phyloP scores from a whole-genome alignment of 306 rosid genomes.

The Cicer judaicum region DNA sequence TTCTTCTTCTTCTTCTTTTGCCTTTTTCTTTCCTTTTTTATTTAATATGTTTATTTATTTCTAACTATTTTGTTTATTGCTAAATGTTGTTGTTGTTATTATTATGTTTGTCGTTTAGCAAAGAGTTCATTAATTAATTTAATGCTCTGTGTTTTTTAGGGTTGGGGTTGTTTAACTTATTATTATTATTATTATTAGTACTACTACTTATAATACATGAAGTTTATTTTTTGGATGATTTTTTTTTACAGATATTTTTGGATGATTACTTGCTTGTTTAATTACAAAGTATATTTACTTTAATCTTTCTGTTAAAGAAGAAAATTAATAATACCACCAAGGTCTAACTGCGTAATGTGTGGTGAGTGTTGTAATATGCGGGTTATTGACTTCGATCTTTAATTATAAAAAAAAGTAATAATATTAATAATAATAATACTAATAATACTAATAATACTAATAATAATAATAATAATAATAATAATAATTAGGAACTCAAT shows the following conservation, averaged over 20 bases:
- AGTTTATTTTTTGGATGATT: slow-evolving; percentile 1
- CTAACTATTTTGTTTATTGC: not conserved
- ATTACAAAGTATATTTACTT: slow-evolving; percentile 31
- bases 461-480: not conserved
- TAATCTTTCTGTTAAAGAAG: not conserved
- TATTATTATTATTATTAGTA: not conserved
- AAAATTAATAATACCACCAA: not conserved
- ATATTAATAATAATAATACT: no score
- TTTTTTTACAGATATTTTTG: not conserved
- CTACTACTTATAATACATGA: not conserved
- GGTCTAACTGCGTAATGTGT: no score
- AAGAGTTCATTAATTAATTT: slow-evolving; percentile 33
- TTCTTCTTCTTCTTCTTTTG: not conserved
- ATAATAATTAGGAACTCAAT: not conserved
- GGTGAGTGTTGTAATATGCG: no score
- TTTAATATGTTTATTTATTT: slow-evolving; percentile 36
- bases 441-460: no score
- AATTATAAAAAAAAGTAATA: no score
- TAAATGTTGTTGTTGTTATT: slow-evolving; percentile 9
- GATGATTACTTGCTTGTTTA: slow-evolving; percentile 37
- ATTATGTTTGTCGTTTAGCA: slow-evolving; percentile 42
- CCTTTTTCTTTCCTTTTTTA: not conserved
- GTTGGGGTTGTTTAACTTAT: slow-evolving; percentile 4
- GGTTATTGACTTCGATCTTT: no score
- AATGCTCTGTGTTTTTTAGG: not conserved